Percentiles rank a stretch among this genome's conserved stretches.
These are phyloP conservation scores for Clausena lansium DNA, from an alignment of 345 rosid genomes.

Conservation along the genomic window DNA sequence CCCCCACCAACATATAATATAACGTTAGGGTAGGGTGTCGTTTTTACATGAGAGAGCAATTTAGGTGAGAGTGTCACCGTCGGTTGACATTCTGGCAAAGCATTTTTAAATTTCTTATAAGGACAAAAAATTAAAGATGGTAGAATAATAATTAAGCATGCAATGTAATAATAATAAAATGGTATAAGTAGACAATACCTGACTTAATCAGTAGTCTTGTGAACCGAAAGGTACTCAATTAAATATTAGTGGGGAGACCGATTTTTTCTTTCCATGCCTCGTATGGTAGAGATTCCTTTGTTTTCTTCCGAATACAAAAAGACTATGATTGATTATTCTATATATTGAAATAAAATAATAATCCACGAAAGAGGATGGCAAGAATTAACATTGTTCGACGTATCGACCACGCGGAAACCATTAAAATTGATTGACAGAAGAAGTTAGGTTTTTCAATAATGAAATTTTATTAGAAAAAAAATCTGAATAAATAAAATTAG, in stretches of 20 bases:
- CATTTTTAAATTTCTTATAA: neutral
- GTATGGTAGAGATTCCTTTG: neutral
- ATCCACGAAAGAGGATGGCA: too few species aligned
- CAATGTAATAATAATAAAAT: neutral
- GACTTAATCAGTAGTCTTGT: neutral
- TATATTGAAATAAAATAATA: too few species aligned
- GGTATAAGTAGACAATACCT: neutral
- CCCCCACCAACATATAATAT: too few species aligned
- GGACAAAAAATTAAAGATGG: neutral
- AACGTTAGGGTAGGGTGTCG: neutral
- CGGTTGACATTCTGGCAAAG: too few species aligned
- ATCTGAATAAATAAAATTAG: too few species aligned
- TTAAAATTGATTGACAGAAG: too few species aligned
- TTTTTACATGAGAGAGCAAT: neutral
- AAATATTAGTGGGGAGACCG: neutral
- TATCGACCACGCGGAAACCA: too few species aligned
- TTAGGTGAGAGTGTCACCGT: neutral
- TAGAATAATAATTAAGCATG: neutral
- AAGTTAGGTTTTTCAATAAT: too few species aligned
- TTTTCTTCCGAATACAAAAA: neutral
- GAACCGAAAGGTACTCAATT: constrained; percentile 27
- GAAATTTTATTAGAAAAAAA: too few species aligned
- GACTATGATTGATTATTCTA: too few species aligned
- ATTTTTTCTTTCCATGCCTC: neutral
- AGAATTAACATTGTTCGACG: too few species aligned